Conservation (phyloP, 2,329 filamentous ascomycete species). For the Gaeumannomyces sp. region DNA sequence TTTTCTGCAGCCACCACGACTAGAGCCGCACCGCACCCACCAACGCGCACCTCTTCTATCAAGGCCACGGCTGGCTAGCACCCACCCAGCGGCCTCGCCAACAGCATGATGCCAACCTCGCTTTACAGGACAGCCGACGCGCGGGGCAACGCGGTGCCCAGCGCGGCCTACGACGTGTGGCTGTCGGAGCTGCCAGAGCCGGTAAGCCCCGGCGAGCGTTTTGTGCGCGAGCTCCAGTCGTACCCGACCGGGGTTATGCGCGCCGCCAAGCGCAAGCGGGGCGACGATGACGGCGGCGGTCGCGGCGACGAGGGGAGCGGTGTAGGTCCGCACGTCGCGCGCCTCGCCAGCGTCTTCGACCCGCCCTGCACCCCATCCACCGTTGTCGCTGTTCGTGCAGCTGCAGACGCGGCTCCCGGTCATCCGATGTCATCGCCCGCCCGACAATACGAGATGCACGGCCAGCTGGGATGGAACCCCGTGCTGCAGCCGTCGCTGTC, state of each 20-base stretch:
- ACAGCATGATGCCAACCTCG: neutral
- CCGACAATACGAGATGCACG: too few species aligned
- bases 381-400: too few species aligned
- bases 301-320: neutral
- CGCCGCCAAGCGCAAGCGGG: constrained; percentile 3
- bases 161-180: constrained; percentile 2
- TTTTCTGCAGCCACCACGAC: neutral
- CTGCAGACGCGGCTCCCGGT: too few species aligned
- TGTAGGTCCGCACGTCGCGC: neutral
- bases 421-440: too few species aligned
- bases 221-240: constrained; percentile 3
- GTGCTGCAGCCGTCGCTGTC: too few species aligned
- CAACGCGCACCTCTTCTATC: neutral
- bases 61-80: constrained; percentile 1
- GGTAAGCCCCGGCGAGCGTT: constrained; percentile 4
- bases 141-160: neutral
- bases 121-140: constrained; percentile 3
- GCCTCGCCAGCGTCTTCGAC: too few species aligned
- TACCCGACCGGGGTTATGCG: constrained; percentile 5
- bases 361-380: too few species aligned
- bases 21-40: neutral
- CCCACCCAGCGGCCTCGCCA: neutral
- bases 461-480: too few species aligned
- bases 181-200: constrained; percentile 6
- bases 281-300: neutral